A percentile compares a stretch with the other conserved stretches of the same genome.
Conservation (phyloP, 108 stramenopile species). For the Cyclotella sp. region DNA sequence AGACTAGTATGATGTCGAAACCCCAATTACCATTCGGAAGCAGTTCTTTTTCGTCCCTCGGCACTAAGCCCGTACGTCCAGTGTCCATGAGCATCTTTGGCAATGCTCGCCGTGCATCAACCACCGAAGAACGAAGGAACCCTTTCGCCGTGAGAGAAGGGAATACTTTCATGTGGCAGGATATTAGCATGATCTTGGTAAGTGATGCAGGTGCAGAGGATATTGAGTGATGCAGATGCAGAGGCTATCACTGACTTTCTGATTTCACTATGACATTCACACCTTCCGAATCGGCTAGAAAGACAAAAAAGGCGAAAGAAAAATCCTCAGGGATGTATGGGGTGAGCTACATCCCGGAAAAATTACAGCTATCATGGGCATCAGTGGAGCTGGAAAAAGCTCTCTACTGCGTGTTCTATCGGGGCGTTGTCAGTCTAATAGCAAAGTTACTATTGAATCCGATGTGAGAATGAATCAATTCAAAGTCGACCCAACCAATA, state of each 20-base stretch:
- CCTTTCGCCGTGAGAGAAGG: constrained; percentile 75
- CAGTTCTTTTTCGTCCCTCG: too few species aligned
- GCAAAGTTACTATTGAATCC: constrained; percentile 50
- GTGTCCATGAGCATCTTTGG: too few species aligned
- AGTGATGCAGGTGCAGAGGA: background rate
- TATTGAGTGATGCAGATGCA: background rate
- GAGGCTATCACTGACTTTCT: too few species aligned
- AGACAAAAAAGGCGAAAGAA: constrained; percentile 36
- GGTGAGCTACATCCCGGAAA: constrained; percentile 70
- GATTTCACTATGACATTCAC: too few species aligned
- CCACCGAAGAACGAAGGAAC: constrained; percentile 46
- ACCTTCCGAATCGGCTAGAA: too few species aligned
- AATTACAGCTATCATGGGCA: constrained; percentile 80
- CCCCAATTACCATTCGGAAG: too few species aligned
- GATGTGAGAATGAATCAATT: constrained; percentile 73
- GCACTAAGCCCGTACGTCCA: too few species aligned
- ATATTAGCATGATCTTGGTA: constrained; percentile 76
- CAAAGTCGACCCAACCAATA: constrained; percentile 68
- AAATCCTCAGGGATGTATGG: constrained; percentile 66
- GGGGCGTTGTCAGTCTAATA: constrained; percentile 57
- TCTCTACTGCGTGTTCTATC: constrained; percentile 82
- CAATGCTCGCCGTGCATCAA: constrained; percentile 25
- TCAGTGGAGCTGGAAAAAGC: constrained; percentile 81
- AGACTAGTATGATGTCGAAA: too few species aligned
- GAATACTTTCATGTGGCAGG: constrained; percentile 63